Conservation (phyloP, 192 early-diverging fungal species). For the Neocallimastix lanati region DNA sequence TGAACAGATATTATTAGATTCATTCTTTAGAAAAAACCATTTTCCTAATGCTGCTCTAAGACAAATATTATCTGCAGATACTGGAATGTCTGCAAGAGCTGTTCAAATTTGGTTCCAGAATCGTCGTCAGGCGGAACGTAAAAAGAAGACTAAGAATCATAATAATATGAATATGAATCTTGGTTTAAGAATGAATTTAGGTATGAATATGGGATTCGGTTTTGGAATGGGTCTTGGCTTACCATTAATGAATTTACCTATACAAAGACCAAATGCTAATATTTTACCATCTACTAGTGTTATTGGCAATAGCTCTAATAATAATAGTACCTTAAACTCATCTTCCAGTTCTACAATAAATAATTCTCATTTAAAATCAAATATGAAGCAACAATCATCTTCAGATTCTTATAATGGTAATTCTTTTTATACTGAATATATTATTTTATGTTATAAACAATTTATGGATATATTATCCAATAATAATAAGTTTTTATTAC, state of each 20-base stretch:
- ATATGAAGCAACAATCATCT: too few species aligned
- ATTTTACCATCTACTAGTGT: background rate
- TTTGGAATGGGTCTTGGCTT: background rate
- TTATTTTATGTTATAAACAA: too few species aligned
- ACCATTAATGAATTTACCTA: background rate
- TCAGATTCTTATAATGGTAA: too few species aligned
- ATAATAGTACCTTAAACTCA: background rate
- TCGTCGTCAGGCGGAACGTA: constrained; percentile 15
- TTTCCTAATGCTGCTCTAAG: constrained; percentile 46
- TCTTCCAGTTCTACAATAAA: too few species aligned
- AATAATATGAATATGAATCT: background rate
- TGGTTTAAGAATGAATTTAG: background rate
- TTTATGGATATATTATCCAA: too few species aligned
- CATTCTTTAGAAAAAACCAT: constrained; percentile 34
- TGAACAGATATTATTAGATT: background rate
- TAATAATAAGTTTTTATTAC: too few species aligned
- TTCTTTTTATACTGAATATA: too few species aligned
- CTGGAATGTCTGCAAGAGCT: constrained; percentile 48
- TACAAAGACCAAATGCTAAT: background rate
- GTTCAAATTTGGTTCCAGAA: constrained; percentile 81
- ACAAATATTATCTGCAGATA: constrained; percentile 37
- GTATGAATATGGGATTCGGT: background rate
- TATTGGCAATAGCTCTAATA: background rate
- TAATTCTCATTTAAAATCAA: too few species aligned
- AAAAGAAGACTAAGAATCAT: background rate